These are phyloP conservation scores for Fraxinus velutina DNA, from an alignment of 305 asterid genomes.

Conservation along the genomic window DNA sequence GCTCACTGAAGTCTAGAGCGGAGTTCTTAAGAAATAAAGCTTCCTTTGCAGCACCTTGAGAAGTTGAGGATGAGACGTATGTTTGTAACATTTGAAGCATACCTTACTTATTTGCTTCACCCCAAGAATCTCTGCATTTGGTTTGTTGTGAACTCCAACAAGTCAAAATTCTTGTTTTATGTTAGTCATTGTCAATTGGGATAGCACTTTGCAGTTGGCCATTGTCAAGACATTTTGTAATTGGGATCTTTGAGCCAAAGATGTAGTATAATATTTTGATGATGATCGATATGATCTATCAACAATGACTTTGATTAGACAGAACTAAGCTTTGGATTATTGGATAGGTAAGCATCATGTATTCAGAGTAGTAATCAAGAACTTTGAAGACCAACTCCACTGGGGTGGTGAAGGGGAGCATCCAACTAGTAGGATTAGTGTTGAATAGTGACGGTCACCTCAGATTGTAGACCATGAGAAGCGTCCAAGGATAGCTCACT, in stretches of 20 bases:
- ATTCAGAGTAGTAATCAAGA: not conserved
- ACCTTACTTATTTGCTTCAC: not conserved
- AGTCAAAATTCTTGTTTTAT: not conserved
- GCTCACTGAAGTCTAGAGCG: not conserved
- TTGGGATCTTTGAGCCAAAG: not conserved
- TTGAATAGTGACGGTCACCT: not conserved
- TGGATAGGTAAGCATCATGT: not conserved
- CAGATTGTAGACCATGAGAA: not conserved
- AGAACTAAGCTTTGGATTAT: not conserved
- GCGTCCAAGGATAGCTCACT: not conserved
- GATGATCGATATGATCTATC: not conserved
- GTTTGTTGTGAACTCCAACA: not conserved
- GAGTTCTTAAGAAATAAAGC: not conserved
- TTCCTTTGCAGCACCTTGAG: not conserved
- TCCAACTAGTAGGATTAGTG: not conserved
- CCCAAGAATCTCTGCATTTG: not conserved
- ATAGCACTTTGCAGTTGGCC: not conserved
- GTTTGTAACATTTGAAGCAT: not conserved
- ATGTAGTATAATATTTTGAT: not conserved
- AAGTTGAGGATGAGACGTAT: not conserved
- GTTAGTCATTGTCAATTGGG: not conserved
- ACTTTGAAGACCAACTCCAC: not conserved
- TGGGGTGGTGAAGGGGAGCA: not conserved
- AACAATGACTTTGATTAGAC: not conserved
- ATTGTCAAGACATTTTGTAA: not conserved